These are phyloP conservation scores for Firmiana major DNA, from an alignment of 345 rosid species.

Conservation along the genomic window DNA sequence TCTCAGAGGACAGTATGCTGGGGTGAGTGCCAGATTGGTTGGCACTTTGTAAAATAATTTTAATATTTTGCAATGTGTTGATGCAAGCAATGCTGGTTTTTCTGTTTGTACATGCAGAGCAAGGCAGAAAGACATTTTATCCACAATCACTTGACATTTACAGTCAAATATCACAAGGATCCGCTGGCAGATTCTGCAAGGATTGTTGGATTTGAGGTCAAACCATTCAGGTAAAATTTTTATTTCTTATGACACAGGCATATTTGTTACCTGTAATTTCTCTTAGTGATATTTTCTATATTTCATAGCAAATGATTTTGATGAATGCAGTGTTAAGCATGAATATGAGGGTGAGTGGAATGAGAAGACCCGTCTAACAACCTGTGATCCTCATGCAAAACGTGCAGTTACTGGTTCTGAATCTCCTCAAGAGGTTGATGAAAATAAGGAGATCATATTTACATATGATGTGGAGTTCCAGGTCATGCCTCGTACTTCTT, in stretches of 20 bases:
- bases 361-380: constrained; percentile 59
- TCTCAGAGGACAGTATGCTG: constrained; percentile 59
- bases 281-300: neutral
- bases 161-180: constrained; percentile 75
- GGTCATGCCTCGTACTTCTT: constrained; percentile 32
- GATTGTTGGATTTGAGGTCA: constrained; percentile 92
- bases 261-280: constrained; percentile 1
- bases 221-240: constrained; percentile 68
- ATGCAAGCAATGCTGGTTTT: neutral
- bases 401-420: constrained; percentile 70
- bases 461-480: constrained; percentile 86
- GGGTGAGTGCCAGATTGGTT: constrained; percentile 34
- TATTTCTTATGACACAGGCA: neutral
- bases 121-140: constrained; percentile 80
- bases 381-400: constrained; percentile 88
- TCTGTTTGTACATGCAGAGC: constrained; percentile 39
- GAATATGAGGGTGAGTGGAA: constrained; percentile 73
- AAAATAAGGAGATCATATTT: constrained; percentile 64
- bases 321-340: constrained; percentile 62
- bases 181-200: constrained; percentile 51
- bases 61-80: neutral
- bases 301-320: constrained; percentile 15
- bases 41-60: neutral
- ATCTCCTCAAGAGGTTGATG: constrained; percentile 80
- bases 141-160: constrained; percentile 76